Percentiles rank a stretch among this genome's conserved stretches.
These are phyloP conservation scores for Plasmodium reichenowi DNA, from an alignment of 169 alveolate species.

Conservation along the genomic window DNA sequence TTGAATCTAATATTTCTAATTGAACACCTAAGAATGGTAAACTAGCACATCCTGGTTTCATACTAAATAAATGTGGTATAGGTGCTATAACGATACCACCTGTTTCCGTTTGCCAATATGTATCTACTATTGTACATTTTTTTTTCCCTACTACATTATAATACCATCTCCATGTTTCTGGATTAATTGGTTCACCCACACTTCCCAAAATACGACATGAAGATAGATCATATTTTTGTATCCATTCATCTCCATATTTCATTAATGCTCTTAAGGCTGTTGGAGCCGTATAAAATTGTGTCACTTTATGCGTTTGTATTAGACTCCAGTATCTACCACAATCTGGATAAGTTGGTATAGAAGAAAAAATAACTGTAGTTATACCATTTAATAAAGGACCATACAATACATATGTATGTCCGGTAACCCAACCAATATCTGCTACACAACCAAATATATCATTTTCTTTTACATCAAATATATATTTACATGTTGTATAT, in stretches of 20 bases:
- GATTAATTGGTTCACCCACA: conserved; percentile 96
- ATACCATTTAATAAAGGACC: conserved; percentile 96
- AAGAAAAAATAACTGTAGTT: conserved; percentile 94
- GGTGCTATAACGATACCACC: conserved; percentile 96
- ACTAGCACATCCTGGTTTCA: conserved; percentile 96
- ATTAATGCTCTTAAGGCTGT: conserved; percentile 95
- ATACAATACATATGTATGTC: conserved; percentile 96
- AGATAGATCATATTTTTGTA: conserved; percentile 82
- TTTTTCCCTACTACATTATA: conserved; percentile 84
- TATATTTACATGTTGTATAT: conserved; percentile 90
- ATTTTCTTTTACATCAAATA: conserved; percentile 90
- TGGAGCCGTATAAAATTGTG: conserved; percentile 98
- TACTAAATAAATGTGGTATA: conserved; percentile 90
- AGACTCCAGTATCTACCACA: conserved; percentile 91
- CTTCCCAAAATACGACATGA: conserved; percentile 87
- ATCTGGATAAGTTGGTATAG: conserved; percentile 96
- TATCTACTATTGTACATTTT: conserved; percentile 92
- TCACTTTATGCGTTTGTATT: conserved; percentile 91
- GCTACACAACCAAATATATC: conserved; percentile 96
- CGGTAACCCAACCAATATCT: conserved; percentile 99
- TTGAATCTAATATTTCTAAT: conserved; percentile 91
- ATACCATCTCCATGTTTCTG: conserved; percentile 97
- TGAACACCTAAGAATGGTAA: conserved; percentile 90
- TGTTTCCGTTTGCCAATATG: conserved; percentile 98
- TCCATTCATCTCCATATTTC: conserved; percentile 86